phyloP scores from a whole-genome alignment of 306 rosid species.

The Trifolium repens region DNA sequence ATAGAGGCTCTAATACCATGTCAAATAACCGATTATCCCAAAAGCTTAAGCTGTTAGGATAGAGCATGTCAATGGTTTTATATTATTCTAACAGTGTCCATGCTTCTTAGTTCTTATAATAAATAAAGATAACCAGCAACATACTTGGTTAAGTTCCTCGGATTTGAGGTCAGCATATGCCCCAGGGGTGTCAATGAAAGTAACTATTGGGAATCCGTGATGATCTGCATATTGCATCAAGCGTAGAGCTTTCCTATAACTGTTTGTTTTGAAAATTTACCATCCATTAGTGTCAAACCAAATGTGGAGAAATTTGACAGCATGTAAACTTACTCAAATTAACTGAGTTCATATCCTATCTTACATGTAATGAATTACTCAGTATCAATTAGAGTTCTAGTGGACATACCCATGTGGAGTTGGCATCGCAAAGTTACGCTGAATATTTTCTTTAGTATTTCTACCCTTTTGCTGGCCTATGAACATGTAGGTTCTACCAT shows the following conservation, averaged over 20 bases:
- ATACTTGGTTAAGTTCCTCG: slow-evolving; percentile 88
- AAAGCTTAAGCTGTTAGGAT: too few relatives aligned
- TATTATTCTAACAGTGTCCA: too few relatives aligned
- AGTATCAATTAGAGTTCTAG: slow-evolving; percentile 27
- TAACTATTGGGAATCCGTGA: slow-evolving; percentile 84
- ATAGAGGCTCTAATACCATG: too few relatives aligned
- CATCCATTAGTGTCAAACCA: slow-evolving; percentile 41
- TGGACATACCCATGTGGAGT: slow-evolving; percentile 94
- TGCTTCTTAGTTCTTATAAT: not conserved
- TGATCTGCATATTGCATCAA: slow-evolving; percentile 93
- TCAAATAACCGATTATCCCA: too few relatives aligned
- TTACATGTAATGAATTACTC: slow-evolving; percentile 30
- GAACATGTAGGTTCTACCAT: slow-evolving; percentile 85
- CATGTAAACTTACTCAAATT: slow-evolving; percentile 22
- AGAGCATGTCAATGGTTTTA: too few relatives aligned
- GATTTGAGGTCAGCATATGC: slow-evolving; percentile 95
- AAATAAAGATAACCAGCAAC: slow-evolving; percentile 36
- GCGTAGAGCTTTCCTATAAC: slow-evolving; percentile 93
- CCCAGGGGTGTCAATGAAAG: slow-evolving; percentile 97
- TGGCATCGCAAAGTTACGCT: slow-evolving; percentile 98
- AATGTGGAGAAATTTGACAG: slow-evolving; percentile 14
- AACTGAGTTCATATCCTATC: slow-evolving; percentile 21
- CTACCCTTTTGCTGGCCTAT: slow-evolving; percentile 99
- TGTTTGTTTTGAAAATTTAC: slow-evolving; percentile 51
- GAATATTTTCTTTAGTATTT: slow-evolving; percentile 89